These are phyloP conservation scores for Mycena pura DNA, from an alignment of 768 basidiomycete species.

Conservation along the genomic window DNA sequence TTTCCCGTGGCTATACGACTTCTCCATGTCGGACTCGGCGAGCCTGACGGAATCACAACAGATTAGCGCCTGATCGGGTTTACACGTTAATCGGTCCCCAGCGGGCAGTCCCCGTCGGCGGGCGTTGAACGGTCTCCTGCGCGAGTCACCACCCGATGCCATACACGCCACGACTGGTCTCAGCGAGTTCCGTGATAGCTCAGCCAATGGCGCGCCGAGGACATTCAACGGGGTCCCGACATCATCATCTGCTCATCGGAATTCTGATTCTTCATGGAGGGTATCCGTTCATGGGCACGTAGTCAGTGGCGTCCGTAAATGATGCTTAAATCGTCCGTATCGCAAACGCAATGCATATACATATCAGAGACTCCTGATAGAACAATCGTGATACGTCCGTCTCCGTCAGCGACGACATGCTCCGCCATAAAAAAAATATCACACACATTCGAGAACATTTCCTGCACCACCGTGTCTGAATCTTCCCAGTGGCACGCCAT, in stretches of 20 bases:
- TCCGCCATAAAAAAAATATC: slow-evolving; percentile 15
- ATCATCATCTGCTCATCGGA: no score
- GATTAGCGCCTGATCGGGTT: slow-evolving; percentile 24
- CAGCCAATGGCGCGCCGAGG: no score
- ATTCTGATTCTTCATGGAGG: no score
- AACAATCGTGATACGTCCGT: no score
- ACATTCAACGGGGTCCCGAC: no score
- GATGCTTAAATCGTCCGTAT: slow-evolving; percentile 48
- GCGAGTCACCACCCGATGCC: no score
- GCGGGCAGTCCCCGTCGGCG: neutral
- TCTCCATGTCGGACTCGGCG: slow-evolving; percentile 18
- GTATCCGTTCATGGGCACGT: slow-evolving; percentile 23
- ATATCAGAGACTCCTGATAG: slow-evolving; percentile 72
- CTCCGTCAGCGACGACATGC: slow-evolving; percentile 13
- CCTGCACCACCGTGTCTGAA: slow-evolving; percentile 76
- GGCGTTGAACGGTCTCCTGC: neutral
- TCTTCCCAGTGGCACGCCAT: slow-evolving; percentile 92
- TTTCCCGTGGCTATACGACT: slow-evolving; percentile 15
- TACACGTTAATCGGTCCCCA: neutral
- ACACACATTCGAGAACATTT: slow-evolving; percentile 81
- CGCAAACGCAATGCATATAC: slow-evolving; percentile 69
- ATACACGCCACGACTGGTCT: no score
- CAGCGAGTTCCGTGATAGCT: no score
- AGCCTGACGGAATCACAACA: slow-evolving; percentile 11
- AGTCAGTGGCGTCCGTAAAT: slow-evolving; percentile 9